Conservation (phyloP, 768 basidiomycete genomes). For the Ramaria sp. region DNA sequence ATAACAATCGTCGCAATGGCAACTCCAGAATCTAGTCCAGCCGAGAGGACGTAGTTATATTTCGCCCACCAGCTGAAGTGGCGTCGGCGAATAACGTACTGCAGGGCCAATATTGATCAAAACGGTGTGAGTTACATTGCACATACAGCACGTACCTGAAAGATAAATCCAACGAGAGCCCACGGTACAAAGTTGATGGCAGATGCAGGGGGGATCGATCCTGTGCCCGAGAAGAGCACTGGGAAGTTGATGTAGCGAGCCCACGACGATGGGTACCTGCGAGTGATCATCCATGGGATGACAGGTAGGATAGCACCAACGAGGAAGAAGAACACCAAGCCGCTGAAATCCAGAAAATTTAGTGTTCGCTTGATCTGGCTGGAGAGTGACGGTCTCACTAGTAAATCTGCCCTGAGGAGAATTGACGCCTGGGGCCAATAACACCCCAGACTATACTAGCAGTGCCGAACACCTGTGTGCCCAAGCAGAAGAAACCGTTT, state of each 20-base stretch:
- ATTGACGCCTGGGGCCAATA: conserved; percentile 66
- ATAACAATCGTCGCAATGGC: conserved; percentile 45
- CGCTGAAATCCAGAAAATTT: conserved; percentile 17
- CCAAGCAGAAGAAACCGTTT: conserved; percentile 26
- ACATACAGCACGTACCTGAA: conserved; percentile 18
- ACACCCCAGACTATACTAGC: conserved; percentile 49
- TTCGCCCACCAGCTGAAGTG: conserved; percentile 66
- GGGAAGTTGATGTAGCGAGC: conserved; percentile 45
- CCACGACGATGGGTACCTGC: conserved; percentile 53
- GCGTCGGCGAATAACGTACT: conserved; percentile 46
- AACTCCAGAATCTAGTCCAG: conserved; percentile 62
- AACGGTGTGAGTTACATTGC: not conserved
- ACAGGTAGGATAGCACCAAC: conserved; percentile 55
- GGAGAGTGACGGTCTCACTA: conserved; percentile 25
- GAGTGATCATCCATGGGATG: conserved; percentile 40
- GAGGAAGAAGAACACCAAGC: conserved; percentile 70
- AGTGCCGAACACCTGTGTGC: conserved; percentile 25
- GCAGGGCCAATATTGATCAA: conserved; percentile 11
- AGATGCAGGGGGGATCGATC: conserved; percentile 52
- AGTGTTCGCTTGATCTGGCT: conserved; percentile 10
- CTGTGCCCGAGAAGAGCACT: conserved; percentile 54
- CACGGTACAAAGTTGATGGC: conserved; percentile 62
- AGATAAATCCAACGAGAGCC: conserved; percentile 54
- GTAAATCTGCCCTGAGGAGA: conserved; percentile 55
- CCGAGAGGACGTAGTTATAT: conserved; percentile 52